phyloP scores from a whole-genome alignment of 331 rosid genomes.

The Rosa hybrid region DNA sequence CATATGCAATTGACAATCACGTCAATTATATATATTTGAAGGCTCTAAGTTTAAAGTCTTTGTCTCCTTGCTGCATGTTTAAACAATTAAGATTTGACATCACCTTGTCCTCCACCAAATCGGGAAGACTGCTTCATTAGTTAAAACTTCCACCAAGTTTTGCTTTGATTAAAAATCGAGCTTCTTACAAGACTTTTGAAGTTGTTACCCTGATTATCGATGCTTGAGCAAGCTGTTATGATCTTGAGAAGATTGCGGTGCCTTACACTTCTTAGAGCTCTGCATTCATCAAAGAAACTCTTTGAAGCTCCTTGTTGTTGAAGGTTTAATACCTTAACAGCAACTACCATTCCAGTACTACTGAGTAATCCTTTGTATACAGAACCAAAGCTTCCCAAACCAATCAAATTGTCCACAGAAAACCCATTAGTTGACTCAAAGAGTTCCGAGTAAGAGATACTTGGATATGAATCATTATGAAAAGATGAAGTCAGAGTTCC shows the following conservation, averaged over 20 bases:
- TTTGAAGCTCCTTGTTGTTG: constrained; percentile 16
- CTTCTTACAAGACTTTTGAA: constrained; percentile 12
- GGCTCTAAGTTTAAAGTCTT: too few species aligned
- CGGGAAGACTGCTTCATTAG: too few species aligned
- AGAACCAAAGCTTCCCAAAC: constrained; percentile 1
- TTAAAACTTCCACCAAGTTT: too few species aligned
- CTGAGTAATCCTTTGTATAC: constrained; percentile 15
- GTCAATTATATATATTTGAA: too few species aligned
- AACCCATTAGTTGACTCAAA: neutral
- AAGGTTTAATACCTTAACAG: constrained; percentile 19
- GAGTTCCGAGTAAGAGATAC: constrained; percentile 3
- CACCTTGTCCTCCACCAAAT: too few species aligned
- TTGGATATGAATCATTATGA: neutral
- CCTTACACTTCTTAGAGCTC: neutral
- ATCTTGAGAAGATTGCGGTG: constrained; percentile 22
- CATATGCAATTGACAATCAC: too few species aligned
- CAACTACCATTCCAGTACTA: neutral
- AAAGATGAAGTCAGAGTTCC: neutral
- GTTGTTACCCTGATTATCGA: constrained; percentile 5
- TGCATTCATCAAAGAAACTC: constrained; percentile 14
- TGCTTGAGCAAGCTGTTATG: constrained; percentile 9
- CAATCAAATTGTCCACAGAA: constrained; percentile 11
- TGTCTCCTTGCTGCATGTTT: too few species aligned
- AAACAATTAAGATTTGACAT: too few species aligned
- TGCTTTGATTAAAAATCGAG: too few species aligned